A percentile compares a stretch with the other conserved stretches of the same genome.
phyloP scores from a whole-genome alignment of 179 eudicot species.

The Actinidia chinensis region DNA sequence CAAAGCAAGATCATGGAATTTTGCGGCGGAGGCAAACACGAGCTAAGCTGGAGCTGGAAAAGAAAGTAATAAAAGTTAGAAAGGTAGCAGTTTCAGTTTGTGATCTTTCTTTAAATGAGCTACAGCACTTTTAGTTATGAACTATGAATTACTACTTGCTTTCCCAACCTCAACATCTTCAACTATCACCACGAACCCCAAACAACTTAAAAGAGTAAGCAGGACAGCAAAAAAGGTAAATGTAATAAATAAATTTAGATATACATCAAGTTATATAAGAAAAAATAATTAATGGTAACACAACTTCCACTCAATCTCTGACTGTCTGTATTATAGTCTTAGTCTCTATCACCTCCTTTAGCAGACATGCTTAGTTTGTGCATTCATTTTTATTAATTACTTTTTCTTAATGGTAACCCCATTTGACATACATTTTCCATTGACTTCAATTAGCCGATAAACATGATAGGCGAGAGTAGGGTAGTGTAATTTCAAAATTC shows the following conservation, averaged over 20 bases:
- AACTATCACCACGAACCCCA: not conserved
- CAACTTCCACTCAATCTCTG: not conserved
- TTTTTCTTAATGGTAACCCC: no score
- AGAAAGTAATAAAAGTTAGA: constrained; percentile 59
- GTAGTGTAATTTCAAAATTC: no score
- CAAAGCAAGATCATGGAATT: constrained; percentile 79
- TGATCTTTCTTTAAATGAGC: not conserved
- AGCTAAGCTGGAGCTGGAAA: constrained; percentile 73
- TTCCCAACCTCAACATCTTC: not conserved
- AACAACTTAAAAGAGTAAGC: not conserved
- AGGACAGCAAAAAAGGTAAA: not conserved
- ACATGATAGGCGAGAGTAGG: no score
- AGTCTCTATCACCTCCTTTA: not conserved
- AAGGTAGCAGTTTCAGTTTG: constrained; percentile 41
- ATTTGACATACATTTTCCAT: no score
- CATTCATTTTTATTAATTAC: no score
- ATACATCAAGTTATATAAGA: not conserved
- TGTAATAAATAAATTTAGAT: not conserved
- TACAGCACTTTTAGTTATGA: not conserved
- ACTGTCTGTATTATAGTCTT: not conserved
- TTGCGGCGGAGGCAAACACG: constrained; percentile 71
- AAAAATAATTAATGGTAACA: not conserved
- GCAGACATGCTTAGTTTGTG: not conserved
- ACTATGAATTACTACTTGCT: not conserved
- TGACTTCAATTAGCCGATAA: no score